Evolutionary conservation across 345 rosid species (phyloP), one percentile per base, ranked within the genome.

Genomic region (Passiflora organensis): DNA sequence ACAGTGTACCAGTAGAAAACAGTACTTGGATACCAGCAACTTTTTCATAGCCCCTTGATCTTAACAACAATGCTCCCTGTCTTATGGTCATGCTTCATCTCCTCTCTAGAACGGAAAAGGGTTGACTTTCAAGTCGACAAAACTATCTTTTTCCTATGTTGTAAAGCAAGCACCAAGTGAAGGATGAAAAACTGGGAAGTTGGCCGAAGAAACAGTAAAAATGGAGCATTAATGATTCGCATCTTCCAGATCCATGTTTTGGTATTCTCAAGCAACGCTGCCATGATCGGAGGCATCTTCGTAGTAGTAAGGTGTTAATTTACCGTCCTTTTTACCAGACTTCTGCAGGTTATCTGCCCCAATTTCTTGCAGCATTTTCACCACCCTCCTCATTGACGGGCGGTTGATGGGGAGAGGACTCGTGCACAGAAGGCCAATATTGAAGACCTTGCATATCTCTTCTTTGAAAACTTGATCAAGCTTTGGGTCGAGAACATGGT

Each of bases 351-450:
- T 79, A 15, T 79, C 85, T 1, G 75, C 72, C 1, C 85, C 78
- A 13, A 78, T 72, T 76, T 87, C 99, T 56, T 80, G 99, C 72
- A 94, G 69, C 81, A 85, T 56, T 68, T 89, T 94, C 43, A 89
- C 96, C 39, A 94, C 96, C 59, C 97, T 79, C 60, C 97, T 83
- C 99, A 94, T 94, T 0, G 99, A 77, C 0, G 99, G 99, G 10
- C 97, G 96, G 77, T 86, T 89, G 57, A 89, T 85, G 1, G 99
- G 97, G 32, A 89, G 81, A 0, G 96, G 90, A 61, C 78, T 87
- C 0, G 97, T 94, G 71, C 97, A 94, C 20, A 77, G 88, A 11
- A 89, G 84, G 14, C 85, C 99, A 6, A 94, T 69, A 79, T 94
- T 85, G 34, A 94, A 86, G 65, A 87, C 83, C 68, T 77, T 87